Conservation (phyloP, 164 flowering plant genomes). For the Vitis cinerea region DNA sequence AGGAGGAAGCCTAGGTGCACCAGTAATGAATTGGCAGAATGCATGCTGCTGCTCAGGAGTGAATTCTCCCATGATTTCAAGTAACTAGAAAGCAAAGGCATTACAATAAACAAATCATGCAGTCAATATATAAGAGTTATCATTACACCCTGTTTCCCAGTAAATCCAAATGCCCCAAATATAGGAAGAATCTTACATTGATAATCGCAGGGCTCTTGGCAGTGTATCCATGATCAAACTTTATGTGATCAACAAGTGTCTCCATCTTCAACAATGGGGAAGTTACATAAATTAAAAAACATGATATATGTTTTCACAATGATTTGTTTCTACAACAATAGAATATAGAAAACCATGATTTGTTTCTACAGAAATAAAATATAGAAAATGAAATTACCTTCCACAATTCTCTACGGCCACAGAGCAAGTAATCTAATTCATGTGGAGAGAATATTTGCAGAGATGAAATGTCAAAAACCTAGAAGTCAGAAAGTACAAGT, state of each 20-base stretch:
- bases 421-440: constrained; percentile 89
- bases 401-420: constrained; percentile 98
- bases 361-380: not conserved
- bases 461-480: constrained; percentile 92
- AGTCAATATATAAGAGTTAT: too few species aligned
- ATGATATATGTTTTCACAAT: too few species aligned
- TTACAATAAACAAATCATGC: not conserved
- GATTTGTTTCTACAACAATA: too few species aligned
- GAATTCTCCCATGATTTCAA: constrained; percentile 97
- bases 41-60: constrained; percentile 92
- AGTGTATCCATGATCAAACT: constrained; percentile 97
- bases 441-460: constrained; percentile 85
- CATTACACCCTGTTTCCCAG: too few species aligned
- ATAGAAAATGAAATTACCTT: constrained; percentile 45
- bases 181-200: constrained; percentile 42
- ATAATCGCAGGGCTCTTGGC: constrained; percentile 90
- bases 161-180: too few species aligned
- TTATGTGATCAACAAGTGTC: constrained; percentile 85
- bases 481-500: constrained; percentile 7
- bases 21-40: constrained; percentile 98
- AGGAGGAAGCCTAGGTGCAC: constrained; percentile 98
- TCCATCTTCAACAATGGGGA: constrained; percentile 59
- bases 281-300: too few species aligned
- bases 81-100: constrained; percentile 47
- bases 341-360: not conserved